Evolutionary conservation across 2,329 filamentous ascomycete genomes (phyloP).

Genomic region (Beauveria sp.): DNA sequence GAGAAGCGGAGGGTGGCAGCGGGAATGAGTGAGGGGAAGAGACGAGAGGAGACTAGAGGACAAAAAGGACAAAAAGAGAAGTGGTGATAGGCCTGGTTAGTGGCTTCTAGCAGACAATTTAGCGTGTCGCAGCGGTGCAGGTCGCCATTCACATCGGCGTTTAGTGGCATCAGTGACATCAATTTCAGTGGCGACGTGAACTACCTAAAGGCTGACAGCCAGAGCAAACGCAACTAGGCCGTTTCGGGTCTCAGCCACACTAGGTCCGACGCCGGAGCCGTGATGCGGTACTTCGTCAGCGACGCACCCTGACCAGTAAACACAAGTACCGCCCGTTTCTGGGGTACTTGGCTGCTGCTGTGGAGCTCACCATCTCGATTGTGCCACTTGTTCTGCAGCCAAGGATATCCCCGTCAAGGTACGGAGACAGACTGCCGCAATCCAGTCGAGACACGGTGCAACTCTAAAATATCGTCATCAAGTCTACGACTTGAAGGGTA

Average conservation of each 20-base stretch:
- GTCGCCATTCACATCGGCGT: neutral
- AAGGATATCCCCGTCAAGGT: neutral
- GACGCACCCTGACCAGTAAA: neutral
- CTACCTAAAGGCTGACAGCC: neutral
- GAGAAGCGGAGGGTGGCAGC: neutral
- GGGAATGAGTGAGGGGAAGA: neutral
- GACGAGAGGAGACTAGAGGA: neutral
- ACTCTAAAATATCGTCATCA: neutral
- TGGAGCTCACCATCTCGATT: constrained; percentile 6
- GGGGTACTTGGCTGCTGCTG: neutral
- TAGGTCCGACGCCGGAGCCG: neutral
- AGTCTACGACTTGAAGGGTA: too few species aligned
- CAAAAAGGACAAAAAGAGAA: neutral
- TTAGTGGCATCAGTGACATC: neutral
- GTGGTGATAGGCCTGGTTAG: neutral
- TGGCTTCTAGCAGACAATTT: neutral
- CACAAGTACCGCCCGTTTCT: neutral
- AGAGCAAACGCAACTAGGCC: neutral
- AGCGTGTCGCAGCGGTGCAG: neutral
- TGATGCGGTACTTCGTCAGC: neutral
- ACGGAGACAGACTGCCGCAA: neutral
- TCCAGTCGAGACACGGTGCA: neutral
- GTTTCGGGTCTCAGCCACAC: neutral
- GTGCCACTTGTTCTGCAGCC: neutral
- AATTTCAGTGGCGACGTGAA: neutral